Conservation (phyloP, 345 rosid species). For the Populus nigra region DNA sequence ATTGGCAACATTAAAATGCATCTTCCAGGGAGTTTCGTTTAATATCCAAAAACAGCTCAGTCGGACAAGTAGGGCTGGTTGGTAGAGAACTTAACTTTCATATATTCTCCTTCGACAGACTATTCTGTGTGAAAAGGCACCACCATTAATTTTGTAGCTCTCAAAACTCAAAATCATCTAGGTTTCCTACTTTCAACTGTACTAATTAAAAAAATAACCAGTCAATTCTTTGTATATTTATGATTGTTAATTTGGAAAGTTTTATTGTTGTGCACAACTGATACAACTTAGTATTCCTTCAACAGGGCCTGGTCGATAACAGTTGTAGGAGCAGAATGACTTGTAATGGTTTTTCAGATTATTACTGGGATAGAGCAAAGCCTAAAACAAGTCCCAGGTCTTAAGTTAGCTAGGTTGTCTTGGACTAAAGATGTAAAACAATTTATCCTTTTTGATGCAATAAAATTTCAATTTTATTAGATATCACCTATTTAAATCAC, state of each 20-base stretch:
- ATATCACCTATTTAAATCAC: not conserved
- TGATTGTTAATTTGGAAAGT: not conserved
- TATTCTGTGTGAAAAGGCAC: not conserved
- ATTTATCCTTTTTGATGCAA: not conserved
- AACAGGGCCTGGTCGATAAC: not conserved
- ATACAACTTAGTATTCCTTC: not conserved
- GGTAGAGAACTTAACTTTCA: not conserved
- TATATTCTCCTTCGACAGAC: not conserved
- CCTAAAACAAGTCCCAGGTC: not conserved
- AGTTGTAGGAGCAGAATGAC: not conserved
- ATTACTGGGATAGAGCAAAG: not conserved
- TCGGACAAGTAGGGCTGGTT: not conserved
- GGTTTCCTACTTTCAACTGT: not conserved
- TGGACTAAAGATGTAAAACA: not conserved
- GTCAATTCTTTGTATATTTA: not conserved
- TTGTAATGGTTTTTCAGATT: not conserved
- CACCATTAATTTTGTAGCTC: not conserved
- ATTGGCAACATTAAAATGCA: too few relatives aligned
- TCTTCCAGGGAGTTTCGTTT: too few relatives aligned
- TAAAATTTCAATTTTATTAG: not conserved
- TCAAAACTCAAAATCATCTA: not conserved
- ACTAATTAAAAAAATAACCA: not conserved
- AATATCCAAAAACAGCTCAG: too few relatives aligned
- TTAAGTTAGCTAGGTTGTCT: not conserved
- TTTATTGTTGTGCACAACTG: not conserved